Base-by-base conservation (phyloP, 2,329 filamentous ascomycete genomes). In the Alternaria burnsii region DNA sequence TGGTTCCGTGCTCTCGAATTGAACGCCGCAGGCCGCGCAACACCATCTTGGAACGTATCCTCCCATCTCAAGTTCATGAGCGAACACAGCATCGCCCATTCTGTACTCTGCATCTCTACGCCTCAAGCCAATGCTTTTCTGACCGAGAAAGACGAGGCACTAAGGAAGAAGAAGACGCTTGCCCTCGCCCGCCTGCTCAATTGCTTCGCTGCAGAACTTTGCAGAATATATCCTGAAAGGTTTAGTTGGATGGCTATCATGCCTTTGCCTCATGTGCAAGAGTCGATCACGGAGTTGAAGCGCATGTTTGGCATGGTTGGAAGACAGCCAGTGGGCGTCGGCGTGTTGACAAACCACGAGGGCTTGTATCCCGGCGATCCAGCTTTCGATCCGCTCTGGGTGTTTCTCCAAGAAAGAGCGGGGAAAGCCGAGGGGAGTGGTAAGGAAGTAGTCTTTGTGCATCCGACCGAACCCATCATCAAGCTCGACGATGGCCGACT, bases 171-270 rank as follows among this genome's bases (percentile, higher is more conserved):
- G 36, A 76, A 72, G 50, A 78, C 76, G 1, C 30, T 71, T 9
- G 76, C 75, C 10, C 61, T 79, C 0, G 76, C 76, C 1, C 60
- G 77, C 6, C 28, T 80, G n/a, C 56, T 79, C 55, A 80, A 79
- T 44, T 75, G 75, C 44, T 78, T 67, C 34, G 53, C 55, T 1
- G 70, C 70, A 2, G 69, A 72, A 38, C 52, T 77, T 22, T 71
- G 66, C 41, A 54, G 63, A 3, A 44, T 69, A 3, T 73, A 65
- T 58, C 73, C 75, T 0, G 66, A 71, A 20, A 46, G 69, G 43
- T 78, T 77, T 51, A 71, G 63, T 36, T 76, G 67, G 64, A 16
- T 76, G 47, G 71, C 69, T 4, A 65, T 75, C 8, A 67, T 68
- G 54, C 69, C 72, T 48, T 55, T 77, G 52, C 76, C 75, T 41